Evolutionary conservation across 2,329 filamentous ascomycete genomes (phyloP), one percentile per base, ranked within the genome.

Genomic region (Penicillium nordicum): DNA sequence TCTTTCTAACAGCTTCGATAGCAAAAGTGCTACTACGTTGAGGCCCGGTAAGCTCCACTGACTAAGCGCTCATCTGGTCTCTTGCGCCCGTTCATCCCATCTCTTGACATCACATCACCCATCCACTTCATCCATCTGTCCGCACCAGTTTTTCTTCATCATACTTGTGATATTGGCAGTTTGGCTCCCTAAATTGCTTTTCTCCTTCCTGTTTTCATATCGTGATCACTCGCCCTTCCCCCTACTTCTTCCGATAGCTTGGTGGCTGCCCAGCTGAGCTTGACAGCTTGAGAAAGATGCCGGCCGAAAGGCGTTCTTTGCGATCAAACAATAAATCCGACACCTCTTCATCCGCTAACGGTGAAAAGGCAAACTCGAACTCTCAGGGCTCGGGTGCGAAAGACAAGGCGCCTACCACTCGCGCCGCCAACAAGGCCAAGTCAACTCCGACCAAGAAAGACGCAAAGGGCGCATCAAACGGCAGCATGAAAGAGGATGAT

Each of bases 401-500:
- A 69, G 77, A 79, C 62, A 78, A 78, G 66, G 67, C 74, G 57
- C 74, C 76, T 25, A 69, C 74, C 55, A 66, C 64, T 54, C 75
- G 76, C 61, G 69, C 76, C 54, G 69, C 75, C 62, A 75, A 67
- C 65, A 78, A 77, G 65, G 64, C 73, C 61, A 71, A 73, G 63
- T 60, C 71, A 50, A 62, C 63, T 45, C 61, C 67, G 36, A 63
- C 67, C 44, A 73, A 74, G 63, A 76, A 74, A 63, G 68, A 65
- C 60, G 66, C 69, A 59, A 74, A 75, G 59, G 71, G 65, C 64
- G 68, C 64, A 60, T 64, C 71, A 44, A 73, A 72, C 60, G 64
- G 66, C 63, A 66, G 63, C 36, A 90, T 90, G 87, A 86, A 86
- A 67, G 84, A 87, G 74, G 88, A 89, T 75, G 89, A 90, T 74